These are phyloP conservation scores for Hyphopichia homilentoma DNA, from an alignment of 805 yeast species.

Conservation along the genomic window DNA sequence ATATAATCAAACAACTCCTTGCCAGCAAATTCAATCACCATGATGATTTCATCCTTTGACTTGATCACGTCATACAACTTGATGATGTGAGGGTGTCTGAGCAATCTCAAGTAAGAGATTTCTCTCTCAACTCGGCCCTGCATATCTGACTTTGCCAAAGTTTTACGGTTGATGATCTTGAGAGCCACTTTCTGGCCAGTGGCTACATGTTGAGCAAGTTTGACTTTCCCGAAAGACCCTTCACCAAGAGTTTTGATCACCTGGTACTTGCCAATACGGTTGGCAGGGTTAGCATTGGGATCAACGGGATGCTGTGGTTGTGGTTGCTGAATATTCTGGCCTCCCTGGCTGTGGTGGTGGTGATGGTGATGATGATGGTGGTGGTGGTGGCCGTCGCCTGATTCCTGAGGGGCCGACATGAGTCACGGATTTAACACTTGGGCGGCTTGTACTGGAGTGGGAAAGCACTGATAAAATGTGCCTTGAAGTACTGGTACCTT, in stretches of 20 bases:
- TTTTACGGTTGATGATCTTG: constrained; percentile 87
- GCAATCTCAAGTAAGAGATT: constrained; percentile 78
- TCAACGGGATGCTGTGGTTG: constrained; percentile 15
- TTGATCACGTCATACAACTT: constrained; percentile 93
- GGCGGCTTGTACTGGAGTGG: constrained; percentile 6
- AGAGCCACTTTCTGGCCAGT: constrained; percentile 92
- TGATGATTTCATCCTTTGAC: constrained; percentile 90
- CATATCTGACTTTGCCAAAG: constrained; percentile 93
- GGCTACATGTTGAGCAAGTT: constrained; percentile 81
- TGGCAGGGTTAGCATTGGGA: constrained; percentile 29
- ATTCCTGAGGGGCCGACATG: constrained; percentile 9
- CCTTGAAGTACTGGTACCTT: too few species aligned
- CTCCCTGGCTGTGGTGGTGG: constrained; percentile 10
- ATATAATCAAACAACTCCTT: constrained; percentile 93
- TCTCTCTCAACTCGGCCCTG: constrained; percentile 95
- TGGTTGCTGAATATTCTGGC: constrained; percentile 3
- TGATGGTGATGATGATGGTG: constrained; percentile 19
- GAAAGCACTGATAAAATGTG: constrained; percentile 3
- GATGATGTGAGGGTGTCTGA: constrained; percentile 95
- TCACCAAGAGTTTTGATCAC: constrained; percentile 91
- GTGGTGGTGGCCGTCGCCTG: constrained; percentile 11
- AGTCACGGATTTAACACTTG: background rate
- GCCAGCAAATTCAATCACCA: constrained; percentile 98
- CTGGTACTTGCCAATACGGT: constrained; percentile 85
- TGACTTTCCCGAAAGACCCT: constrained; percentile 96